phyloP scores from a whole-genome alignment of 2,329 filamentous ascomycete species.

The Ophiostoma quercus region DNA sequence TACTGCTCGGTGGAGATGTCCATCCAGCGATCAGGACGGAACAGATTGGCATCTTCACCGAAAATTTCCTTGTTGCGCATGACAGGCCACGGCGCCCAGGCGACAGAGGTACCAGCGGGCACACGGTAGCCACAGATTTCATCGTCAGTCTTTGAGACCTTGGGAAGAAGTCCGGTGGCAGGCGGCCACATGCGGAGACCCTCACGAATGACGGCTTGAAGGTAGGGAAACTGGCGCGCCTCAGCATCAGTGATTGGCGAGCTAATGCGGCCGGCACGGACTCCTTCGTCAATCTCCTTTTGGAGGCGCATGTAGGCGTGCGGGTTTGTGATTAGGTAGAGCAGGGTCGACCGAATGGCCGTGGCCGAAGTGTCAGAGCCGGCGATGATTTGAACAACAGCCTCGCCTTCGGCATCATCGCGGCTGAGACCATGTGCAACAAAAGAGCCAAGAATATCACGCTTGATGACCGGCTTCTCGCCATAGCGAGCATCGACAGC shows the following conservation, averaged over 20 bases:
- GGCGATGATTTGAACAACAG: constrained; percentile 37
- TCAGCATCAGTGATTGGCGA: constrained; percentile 37
- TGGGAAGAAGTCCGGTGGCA: constrained; percentile 33
- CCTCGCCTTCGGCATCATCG: constrained; percentile 42
- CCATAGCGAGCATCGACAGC: constrained; percentile 27
- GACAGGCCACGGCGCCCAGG: constrained; percentile 30
- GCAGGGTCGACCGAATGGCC: constrained; percentile 30
- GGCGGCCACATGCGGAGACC: constrained; percentile 45
- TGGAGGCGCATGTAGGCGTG: constrained; percentile 29
- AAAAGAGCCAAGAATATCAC: constrained; percentile 40
- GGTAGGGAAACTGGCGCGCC: constrained; percentile 40
- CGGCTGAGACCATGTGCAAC: constrained; percentile 38
- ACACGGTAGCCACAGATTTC: constrained; percentile 39
- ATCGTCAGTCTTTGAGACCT: constrained; percentile 37
- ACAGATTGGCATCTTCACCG: constrained; percentile 39
- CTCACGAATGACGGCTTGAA: constrained; percentile 49
- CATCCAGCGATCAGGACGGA: constrained; percentile 45
- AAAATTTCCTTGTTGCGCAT: constrained; percentile 37
- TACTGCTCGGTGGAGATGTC: constrained; percentile 30
- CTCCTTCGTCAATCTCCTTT: constrained; percentile 37
- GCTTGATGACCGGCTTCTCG: constrained; percentile 26
- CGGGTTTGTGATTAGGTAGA: constrained; percentile 31
- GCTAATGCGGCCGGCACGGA: constrained; percentile 29
- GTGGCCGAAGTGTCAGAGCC: constrained; percentile 34
- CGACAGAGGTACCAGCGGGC: constrained; percentile 42